Conservation (phyloP, 1,139 yeast genomes). For the Geotrichum carabidarum region DNA sequence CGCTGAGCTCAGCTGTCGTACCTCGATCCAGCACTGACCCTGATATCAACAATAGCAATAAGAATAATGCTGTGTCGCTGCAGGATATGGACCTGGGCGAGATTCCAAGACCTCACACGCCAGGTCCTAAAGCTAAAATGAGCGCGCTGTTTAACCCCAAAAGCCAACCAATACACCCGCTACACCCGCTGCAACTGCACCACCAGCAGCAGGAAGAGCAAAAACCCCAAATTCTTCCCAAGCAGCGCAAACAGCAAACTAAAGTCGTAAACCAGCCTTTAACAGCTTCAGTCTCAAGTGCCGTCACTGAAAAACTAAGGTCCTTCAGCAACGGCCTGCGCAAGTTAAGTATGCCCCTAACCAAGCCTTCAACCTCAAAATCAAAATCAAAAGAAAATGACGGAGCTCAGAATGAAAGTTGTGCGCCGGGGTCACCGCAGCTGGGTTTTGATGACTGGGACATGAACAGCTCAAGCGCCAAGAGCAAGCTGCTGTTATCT, state of each 20-base stretch:
- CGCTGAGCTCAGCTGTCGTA: neutral
- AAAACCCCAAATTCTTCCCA: neutral
- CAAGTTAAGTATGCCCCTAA: neutral
- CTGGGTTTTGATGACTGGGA: conserved; percentile 16
- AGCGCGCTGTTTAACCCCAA: too few species aligned
- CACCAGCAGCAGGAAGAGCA: too few species aligned
- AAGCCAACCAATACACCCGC: neutral
- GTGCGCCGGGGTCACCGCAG: neutral
- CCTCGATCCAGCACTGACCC: too few species aligned
- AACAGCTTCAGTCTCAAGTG: neutral
- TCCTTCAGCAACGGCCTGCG: conserved; percentile 1
- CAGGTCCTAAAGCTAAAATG: neutral
- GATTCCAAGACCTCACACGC: neutral
- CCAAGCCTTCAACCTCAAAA: neutral
- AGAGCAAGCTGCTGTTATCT: conserved; percentile 4
- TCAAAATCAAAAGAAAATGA: neutral
- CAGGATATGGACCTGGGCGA: neutral
- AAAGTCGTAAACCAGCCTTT: neutral
- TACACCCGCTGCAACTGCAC: neutral
- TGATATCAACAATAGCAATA: neutral
- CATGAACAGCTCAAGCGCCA: conserved; percentile 6
- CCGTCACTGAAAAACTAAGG: neutral
- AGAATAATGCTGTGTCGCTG: neutral
- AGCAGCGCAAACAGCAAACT: neutral
- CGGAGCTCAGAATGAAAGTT: neutral